Evolutionary conservation across 2,329 filamentous ascomycete species (phyloP).

Genomic region (Eurotiales sp.): DNA sequence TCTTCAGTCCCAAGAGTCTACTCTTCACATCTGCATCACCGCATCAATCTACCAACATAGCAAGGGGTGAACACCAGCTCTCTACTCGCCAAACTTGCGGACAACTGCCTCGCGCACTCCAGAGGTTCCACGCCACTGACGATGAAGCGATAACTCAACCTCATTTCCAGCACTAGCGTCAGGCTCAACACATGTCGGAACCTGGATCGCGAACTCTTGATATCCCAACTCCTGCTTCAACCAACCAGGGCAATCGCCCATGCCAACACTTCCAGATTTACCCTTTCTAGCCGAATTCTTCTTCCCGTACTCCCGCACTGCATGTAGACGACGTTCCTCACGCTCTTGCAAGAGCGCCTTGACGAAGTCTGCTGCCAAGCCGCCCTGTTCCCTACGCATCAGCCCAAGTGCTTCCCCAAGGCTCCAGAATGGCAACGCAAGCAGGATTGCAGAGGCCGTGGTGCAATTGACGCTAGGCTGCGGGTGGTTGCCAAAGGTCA

Average conservation of each 20-base stretch:
- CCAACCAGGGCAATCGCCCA: constrained; percentile 5
- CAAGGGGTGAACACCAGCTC: too few species aligned
- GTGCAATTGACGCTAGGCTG: constrained; percentile 18
- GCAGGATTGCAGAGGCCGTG: constrained; percentile 25
- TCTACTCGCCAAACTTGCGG: not conserved
- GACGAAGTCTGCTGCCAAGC: constrained; percentile 18
- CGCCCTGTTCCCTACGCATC: constrained; percentile 17
- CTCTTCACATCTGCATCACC: too few species aligned
- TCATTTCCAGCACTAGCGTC: not conserved
- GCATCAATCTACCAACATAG: too few species aligned
- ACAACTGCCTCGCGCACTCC: not conserved
- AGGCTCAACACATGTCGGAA: not conserved
- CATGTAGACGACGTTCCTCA: constrained; percentile 26
- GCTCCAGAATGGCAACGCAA: constrained; percentile 25
- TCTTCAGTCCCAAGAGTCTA: too few species aligned
- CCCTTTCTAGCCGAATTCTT: constrained; percentile 1
- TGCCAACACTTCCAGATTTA: not conserved
- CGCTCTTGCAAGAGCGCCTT: constrained; percentile 25
- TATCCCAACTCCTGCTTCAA: constrained; percentile 20
- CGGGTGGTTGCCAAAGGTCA: constrained; percentile 21
- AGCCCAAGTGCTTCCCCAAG: constrained; percentile 20
- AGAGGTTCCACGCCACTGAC: constrained; percentile 11
- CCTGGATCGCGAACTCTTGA: constrained; percentile 18
- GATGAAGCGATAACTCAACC: constrained; percentile 12
- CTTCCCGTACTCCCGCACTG: constrained; percentile 16